phyloP scores from a whole-genome alignment of 2,329 filamentous ascomycete species.

The Diaporthe humulicola region DNA sequence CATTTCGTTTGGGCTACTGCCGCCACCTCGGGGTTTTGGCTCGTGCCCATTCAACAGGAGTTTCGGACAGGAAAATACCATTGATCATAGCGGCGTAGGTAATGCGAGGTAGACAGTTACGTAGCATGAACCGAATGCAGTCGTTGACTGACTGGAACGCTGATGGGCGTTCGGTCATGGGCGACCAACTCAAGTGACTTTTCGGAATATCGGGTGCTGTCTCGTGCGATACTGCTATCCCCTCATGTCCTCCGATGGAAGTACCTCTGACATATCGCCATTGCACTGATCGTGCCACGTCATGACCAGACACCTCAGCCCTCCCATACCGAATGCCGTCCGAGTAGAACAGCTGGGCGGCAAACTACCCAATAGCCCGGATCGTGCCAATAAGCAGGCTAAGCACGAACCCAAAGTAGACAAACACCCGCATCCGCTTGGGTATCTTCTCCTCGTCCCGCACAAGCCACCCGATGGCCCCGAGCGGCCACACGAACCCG shows the following conservation, averaged over 20 bases:
- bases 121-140: slow-evolving; percentile 3
- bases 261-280: neutral
- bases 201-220: neutral
- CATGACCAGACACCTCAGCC: neutral
- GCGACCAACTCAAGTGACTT: neutral
- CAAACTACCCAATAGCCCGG: slow-evolving; percentile 51
- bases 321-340: neutral
- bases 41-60: slow-evolving; percentile 21
- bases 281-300: neutral
- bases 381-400: slow-evolving; percentile 83
- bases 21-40: neutral
- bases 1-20: neutral
- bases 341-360: slow-evolving; percentile 40
- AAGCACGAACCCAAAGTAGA: slow-evolving; percentile 85
- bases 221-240: neutral
- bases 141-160: neutral
- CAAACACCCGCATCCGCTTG: slow-evolving; percentile 85
- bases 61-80: slow-evolving; percentile 35
- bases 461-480: slow-evolving; percentile 86
- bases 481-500: slow-evolving; percentile 95
- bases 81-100: slow-evolving; percentile 33
- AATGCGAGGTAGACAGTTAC: slow-evolving; percentile 6
- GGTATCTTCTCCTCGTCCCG: slow-evolving; percentile 91
- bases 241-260: neutral
- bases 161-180: neutral